phyloP scores from a whole-genome alignment of 2,329 filamentous ascomycete genomes.

The Aspergillus aculeatus region DNA sequence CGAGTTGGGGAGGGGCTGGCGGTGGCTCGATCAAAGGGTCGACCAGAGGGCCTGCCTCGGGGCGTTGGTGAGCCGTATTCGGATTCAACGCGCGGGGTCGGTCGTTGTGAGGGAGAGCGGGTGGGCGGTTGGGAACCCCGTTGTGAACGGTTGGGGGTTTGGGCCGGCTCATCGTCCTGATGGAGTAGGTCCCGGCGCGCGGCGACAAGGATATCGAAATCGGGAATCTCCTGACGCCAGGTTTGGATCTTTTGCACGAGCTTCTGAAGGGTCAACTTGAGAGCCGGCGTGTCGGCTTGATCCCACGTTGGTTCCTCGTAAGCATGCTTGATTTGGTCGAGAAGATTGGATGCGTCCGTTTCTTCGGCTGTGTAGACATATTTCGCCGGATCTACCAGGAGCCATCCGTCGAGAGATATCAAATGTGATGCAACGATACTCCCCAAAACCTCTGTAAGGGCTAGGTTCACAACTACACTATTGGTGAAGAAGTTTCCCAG shows the following conservation, averaged over 20 bases:
- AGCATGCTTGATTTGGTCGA: slow-evolving; percentile 28
- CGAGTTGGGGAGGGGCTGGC: slow-evolving; percentile 21
- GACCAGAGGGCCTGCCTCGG: slow-evolving; percentile 25
- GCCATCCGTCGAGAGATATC: slow-evolving; percentile 85
- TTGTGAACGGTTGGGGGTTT: slow-evolving; percentile 17
- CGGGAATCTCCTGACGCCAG: slow-evolving; percentile 64
- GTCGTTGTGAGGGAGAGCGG: slow-evolving; percentile 19
- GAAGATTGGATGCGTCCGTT: slow-evolving; percentile 31
- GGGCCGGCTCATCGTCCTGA: slow-evolving; percentile 27
- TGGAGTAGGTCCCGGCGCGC: slow-evolving; percentile 51
- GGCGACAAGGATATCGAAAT: slow-evolving; percentile 70
- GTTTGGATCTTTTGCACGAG: slow-evolving; percentile 62
- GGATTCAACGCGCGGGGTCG: slow-evolving; percentile 8
- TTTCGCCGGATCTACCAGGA: slow-evolving; percentile 69
- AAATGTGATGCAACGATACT: slow-evolving; percentile 81
- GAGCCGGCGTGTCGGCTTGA: slow-evolving; percentile 46
- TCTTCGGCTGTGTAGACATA: slow-evolving; percentile 51
- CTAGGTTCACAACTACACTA: slow-evolving; percentile 85
- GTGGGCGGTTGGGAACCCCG: slow-evolving; percentile 24
- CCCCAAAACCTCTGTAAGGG: slow-evolving; percentile 78
- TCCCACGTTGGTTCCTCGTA: slow-evolving; percentile 48
- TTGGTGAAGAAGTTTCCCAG: slow-evolving; percentile 84
- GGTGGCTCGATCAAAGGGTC: slow-evolving; percentile 13
- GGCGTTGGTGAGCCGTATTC: slow-evolving; percentile 20
- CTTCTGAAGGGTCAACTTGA: slow-evolving; percentile 59